A percentile compares a stretch with the other conserved stretches of the same genome.
These are phyloP conservation scores for Ustilago tritici DNA, from an alignment of 1,284 basidiomycete species.

Conservation along the genomic window DNA sequence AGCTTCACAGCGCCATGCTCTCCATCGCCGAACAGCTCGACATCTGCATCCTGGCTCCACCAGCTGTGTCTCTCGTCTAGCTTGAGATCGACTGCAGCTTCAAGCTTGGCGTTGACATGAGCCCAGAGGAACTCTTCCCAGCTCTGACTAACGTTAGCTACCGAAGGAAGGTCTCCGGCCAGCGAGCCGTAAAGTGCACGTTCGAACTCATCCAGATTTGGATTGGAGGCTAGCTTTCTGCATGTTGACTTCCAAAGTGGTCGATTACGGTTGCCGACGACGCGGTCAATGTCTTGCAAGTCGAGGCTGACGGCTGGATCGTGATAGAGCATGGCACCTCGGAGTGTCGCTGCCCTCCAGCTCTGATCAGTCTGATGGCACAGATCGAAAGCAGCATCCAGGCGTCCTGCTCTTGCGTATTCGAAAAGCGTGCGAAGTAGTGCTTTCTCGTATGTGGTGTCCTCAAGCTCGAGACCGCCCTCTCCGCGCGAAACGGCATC, in stretches of 20 bases:
- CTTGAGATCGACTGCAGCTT: constrained; percentile 78
- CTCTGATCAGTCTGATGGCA: constrained; percentile 86
- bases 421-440: constrained; percentile 81
- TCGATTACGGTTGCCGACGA: constrained; percentile 65
- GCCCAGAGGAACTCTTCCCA: constrained; percentile 98
- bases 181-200: constrained; percentile 88
- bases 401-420: constrained; percentile 81
- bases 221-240: constrained; percentile 62
- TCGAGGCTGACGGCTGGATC: constrained; percentile 47
- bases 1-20: constrained; percentile 57
- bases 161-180: constrained; percentile 82
- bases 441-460: constrained; percentile 78
- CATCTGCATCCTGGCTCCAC: constrained; percentile 70
- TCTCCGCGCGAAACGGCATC: constrained; percentile 61
- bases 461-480: constrained; percentile 61
- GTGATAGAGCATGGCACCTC: constrained; percentile 75
- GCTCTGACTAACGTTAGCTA: constrained; percentile 78
- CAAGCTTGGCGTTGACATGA: constrained; percentile 84
- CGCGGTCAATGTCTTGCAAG: constrained; percentile 46
- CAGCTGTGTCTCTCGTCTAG: constrained; percentile 63
- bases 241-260: constrained; percentile 66
- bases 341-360: constrained; percentile 88
- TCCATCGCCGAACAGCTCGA: constrained; percentile 39
- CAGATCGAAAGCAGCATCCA: constrained; percentile 84
- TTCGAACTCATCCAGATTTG: constrained; percentile 79